phyloP scores from a whole-genome alignment of 495 filamentous ascomycete genomes.

The Schizothecium vesticola region DNA sequence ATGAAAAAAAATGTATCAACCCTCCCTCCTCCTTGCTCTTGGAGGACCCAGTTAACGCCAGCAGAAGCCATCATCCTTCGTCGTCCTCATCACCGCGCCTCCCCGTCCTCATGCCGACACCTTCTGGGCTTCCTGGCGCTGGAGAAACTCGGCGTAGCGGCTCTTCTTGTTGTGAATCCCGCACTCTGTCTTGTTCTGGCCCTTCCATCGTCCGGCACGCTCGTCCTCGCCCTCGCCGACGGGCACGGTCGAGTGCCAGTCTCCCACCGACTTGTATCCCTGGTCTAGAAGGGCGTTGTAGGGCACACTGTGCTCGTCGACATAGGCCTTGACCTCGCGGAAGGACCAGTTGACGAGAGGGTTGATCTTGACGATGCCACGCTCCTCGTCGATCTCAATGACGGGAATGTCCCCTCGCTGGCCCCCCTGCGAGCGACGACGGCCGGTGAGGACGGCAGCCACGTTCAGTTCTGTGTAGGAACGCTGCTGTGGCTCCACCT shows the following conservation, averaged over 20 bases:
- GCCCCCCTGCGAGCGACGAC: conserved; percentile 86
- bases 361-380: conserved; percentile 92
- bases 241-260: conserved; percentile 95
- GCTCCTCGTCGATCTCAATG: conserved; percentile 83
- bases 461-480: conserved; percentile 86
- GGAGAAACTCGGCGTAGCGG: conserved; percentile 80
- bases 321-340: conserved; percentile 78
- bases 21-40: background rate
- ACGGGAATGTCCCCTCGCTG: conserved; percentile 84
- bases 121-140: conserved; percentile 64
- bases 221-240: conserved; percentile 90
- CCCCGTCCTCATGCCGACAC: background rate
- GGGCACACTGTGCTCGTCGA: conserved; percentile 78
- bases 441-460: conserved; percentile 90
- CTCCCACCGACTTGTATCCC: conserved; percentile 95
- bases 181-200: conserved; percentile 89
- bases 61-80: background rate
- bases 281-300: conserved; percentile 87
- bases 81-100: background rate
- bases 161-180: conserved; percentile 96
- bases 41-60: background rate
- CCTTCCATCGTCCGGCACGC: conserved; percentile 96
- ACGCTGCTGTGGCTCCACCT: conserved; percentile 93
- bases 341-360: conserved; percentile 97
- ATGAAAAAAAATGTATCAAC: background rate